These are phyloP conservation scores for Neckera pumila DNA, from an alignment of 225 moss, liverwort and hornwort genomes.

Conservation along the genomic window DNA sequence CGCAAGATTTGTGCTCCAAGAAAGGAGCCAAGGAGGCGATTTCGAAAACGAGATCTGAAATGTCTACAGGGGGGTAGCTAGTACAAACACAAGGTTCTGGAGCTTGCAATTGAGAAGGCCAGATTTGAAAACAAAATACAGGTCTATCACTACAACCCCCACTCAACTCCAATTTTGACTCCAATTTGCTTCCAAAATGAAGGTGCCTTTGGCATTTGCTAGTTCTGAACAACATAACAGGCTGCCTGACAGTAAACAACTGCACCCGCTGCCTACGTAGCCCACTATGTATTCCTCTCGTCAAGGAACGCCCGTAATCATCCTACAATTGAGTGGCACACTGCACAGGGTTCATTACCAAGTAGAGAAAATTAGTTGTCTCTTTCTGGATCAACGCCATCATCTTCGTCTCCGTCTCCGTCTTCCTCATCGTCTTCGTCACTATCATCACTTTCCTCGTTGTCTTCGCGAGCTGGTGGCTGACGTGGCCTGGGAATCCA, in stretches of 20 bases:
- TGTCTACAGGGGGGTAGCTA: neutral
- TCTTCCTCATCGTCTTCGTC: neutral
- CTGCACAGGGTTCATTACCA: neutral
- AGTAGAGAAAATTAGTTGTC: neutral
- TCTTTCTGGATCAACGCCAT: neutral
- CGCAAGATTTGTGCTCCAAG: neutral
- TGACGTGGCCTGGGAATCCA: neutral
- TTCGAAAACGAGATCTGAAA: neutral
- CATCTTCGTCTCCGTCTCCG: neutral
- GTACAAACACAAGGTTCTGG: neutral
- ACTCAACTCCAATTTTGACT: neutral
- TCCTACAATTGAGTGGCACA: neutral
- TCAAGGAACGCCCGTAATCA: neutral
- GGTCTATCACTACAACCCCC: neutral
- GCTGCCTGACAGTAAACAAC: neutral
- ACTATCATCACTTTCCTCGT: neutral
- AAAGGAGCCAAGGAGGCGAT: neutral
- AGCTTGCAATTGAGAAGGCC: neutral
- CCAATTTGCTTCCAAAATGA: neutral
- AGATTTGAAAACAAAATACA: neutral
- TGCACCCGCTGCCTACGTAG: neutral
- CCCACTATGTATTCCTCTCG: neutral
- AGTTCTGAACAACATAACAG: neutral
- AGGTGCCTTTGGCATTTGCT: neutral
- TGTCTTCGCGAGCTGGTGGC: neutral